A percentile compares a stretch with the other conserved stretches of the same genome.
Conservation (phyloP, 306 rosid genomes). For the Acacia acuminata region DNA sequence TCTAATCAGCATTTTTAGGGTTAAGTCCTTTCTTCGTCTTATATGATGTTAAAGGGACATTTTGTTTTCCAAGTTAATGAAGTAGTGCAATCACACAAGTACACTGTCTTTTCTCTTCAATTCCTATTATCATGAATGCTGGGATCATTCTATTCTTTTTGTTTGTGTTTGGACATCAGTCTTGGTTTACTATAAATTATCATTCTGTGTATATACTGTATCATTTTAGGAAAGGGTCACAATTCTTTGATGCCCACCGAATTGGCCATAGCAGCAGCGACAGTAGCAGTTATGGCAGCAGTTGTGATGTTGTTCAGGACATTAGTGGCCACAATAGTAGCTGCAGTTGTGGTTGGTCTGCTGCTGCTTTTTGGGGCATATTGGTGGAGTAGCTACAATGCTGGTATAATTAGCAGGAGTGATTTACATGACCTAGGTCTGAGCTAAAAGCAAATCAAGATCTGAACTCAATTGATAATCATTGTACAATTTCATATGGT, state of each 20-base stretch:
- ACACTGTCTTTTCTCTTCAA: not conserved
- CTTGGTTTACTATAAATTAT: constrained; percentile 37
- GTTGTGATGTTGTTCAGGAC: constrained; percentile 66
- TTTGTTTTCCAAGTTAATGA: not conserved
- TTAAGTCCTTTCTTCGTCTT: not conserved
- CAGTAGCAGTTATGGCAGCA: constrained; percentile 55
- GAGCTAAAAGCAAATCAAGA: constrained; percentile 45
- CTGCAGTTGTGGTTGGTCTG: constrained; percentile 72
- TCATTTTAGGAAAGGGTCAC: constrained; percentile 83
- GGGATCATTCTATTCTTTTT: not conserved
- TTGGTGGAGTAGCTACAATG: constrained; percentile 72
- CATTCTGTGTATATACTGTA: constrained; percentile 68
- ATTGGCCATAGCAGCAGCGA: constrained; percentile 58
- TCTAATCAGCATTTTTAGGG: not conserved
- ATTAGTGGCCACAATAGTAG: constrained; percentile 61
- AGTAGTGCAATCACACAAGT: not conserved
- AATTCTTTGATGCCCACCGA: constrained; percentile 71
- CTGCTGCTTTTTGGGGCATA: constrained; percentile 74
- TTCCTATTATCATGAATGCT: not conserved
- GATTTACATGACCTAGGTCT: constrained; percentile 59
- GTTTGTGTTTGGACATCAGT: not conserved
- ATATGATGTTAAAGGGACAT: not conserved
- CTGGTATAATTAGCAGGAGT: constrained; percentile 57
- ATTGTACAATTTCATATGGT: constrained; percentile 4
- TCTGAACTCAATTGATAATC: constrained; percentile 31